phyloP scores from a whole-genome alignment of 2,329 filamentous ascomycete species.

The Fusarium euwallaceae region DNA sequence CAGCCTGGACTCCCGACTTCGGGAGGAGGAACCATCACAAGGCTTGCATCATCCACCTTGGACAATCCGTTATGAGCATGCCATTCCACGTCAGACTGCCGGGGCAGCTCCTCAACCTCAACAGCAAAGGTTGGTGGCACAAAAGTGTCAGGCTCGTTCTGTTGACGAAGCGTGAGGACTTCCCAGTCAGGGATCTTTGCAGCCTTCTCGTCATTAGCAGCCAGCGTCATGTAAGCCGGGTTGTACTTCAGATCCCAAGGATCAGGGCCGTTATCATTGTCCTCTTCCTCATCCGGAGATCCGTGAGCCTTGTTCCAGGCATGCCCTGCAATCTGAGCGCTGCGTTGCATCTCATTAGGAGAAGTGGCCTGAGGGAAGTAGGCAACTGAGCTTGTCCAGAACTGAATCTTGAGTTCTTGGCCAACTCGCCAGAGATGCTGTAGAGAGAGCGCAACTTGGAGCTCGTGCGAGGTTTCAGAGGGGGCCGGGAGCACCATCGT shows the following conservation, averaged over 20 bases:
- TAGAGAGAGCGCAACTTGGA: slow-evolving; percentile 78
- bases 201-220: slow-evolving; percentile 42
- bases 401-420: slow-evolving; percentile 75
- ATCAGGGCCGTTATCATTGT: slow-evolving; percentile 67
- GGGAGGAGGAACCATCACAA: slow-evolving; percentile 41
- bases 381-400: slow-evolving; percentile 82
- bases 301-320: slow-evolving; percentile 64
- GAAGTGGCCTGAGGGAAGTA: slow-evolving; percentile 69
- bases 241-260: slow-evolving; percentile 77
- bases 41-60: slow-evolving; percentile 45
- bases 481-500: slow-evolving; percentile 74
- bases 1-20: slow-evolving; percentile 41
- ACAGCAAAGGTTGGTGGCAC: slow-evolving; percentile 79
- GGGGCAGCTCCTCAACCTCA: slow-evolving; percentile 82
- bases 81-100: slow-evolving; percentile 85
- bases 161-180: slow-evolving; percentile 55
- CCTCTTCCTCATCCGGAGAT: slow-evolving; percentile 61
- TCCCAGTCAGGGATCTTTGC: slow-evolving; percentile 65
- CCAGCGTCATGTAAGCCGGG: slow-evolving; percentile 60
- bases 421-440: slow-evolving; percentile 94
- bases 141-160: slow-evolving; percentile 51
- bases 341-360: slow-evolving; percentile 46
- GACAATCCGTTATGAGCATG: slow-evolving; percentile 74
- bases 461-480: slow-evolving; percentile 57
- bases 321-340: slow-evolving; percentile 58